Evolutionary conservation across 768 basidiomycete species (phyloP).

Genomic region (Clathrus columnatus): DNA sequence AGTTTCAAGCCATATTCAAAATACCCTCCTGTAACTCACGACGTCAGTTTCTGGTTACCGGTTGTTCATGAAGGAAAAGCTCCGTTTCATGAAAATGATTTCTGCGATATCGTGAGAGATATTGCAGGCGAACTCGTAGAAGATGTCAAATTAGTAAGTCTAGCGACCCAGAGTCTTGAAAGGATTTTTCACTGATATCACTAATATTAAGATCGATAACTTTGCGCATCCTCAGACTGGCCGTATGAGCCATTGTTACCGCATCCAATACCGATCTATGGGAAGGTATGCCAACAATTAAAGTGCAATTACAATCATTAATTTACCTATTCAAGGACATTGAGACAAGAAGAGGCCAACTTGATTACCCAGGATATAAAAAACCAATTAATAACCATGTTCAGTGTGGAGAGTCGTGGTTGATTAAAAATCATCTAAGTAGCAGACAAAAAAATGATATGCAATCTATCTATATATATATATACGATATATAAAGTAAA

Average conservation of each 20-base stretch:
- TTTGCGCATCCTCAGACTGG: slow-evolving; percentile 86
- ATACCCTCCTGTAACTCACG: slow-evolving; percentile 89
- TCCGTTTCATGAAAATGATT: slow-evolving; percentile 85
- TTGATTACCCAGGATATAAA: slow-evolving; percentile 59
- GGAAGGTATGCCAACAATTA: slow-evolving; percentile 53
- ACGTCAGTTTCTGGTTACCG: slow-evolving; percentile 89
- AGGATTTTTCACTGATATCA: background rate
- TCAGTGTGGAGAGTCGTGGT: slow-evolving; percentile 84
- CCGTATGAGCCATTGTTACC: slow-evolving; percentile 73
- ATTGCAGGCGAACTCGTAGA: slow-evolving; percentile 89
- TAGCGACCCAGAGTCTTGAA: background rate
- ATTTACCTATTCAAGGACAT: slow-evolving; percentile 40
- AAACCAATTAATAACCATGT: slow-evolving; percentile 44
- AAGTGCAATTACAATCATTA: background rate
- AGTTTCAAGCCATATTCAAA: slow-evolving; percentile 88
- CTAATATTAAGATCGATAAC: slow-evolving; percentile 62
- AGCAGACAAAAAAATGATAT: background rate
- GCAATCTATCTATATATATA: slow-evolving; percentile 1
- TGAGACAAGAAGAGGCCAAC: slow-evolving; percentile 88
- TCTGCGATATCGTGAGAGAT: slow-evolving; percentile 91
- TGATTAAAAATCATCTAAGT: slow-evolving; percentile 13
- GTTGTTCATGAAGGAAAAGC: slow-evolving; percentile 22
- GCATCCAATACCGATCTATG: slow-evolving; percentile 95
- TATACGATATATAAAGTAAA: slow-evolving; percentile 1
- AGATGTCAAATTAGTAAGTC: slow-evolving; percentile 71